Evolutionary conservation across 345 rosid species (phyloP).

Genomic region (Lepidium aucheri): DNA sequence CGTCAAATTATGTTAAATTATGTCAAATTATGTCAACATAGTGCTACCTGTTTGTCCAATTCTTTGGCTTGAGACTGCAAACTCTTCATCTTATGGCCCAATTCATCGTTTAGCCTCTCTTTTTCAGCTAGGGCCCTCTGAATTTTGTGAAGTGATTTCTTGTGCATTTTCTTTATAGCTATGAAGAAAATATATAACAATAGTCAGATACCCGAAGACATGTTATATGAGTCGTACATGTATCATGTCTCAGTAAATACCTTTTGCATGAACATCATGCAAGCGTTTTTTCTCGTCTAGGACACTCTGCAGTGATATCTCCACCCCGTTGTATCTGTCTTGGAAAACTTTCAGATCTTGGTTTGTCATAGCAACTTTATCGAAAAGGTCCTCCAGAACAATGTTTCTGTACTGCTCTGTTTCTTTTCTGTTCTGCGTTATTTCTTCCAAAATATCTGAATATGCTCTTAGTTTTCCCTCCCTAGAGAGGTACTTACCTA

Average conservation of each 20-base stretch:
- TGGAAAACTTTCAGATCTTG: constrained; percentile 46
- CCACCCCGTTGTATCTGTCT: constrained; percentile 48
- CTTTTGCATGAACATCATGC: constrained; percentile 54
- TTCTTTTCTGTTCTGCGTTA: constrained; percentile 27
- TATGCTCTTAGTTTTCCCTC: constrained; percentile 54
- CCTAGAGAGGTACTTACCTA: constrained; percentile 59
- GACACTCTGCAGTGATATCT: constrained; percentile 53
- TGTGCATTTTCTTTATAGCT: constrained; percentile 86
- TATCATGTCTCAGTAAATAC: constrained; percentile 25
- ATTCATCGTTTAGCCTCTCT: constrained; percentile 51
- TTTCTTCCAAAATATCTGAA: constrained; percentile 43
- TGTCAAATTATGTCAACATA: constrained; percentile 10
- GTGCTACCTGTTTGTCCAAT: constrained; percentile 67
- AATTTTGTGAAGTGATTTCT: constrained; percentile 49
- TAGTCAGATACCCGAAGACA: not conserved
- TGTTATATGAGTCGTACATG: not conserved
- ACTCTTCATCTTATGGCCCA: constrained; percentile 51
- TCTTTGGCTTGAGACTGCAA: constrained; percentile 51
- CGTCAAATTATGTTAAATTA: no score
- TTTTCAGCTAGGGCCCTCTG: constrained; percentile 55
- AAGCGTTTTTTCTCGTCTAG: constrained; percentile 65
- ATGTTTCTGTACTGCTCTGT: no score
- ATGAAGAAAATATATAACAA: not conserved
- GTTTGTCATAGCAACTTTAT: constrained; percentile 50
- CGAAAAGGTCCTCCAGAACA: constrained; percentile 47